Base-by-base conservation (phyloP, 805 yeast genomes). In the Yarrowia hollandica region DNA sequence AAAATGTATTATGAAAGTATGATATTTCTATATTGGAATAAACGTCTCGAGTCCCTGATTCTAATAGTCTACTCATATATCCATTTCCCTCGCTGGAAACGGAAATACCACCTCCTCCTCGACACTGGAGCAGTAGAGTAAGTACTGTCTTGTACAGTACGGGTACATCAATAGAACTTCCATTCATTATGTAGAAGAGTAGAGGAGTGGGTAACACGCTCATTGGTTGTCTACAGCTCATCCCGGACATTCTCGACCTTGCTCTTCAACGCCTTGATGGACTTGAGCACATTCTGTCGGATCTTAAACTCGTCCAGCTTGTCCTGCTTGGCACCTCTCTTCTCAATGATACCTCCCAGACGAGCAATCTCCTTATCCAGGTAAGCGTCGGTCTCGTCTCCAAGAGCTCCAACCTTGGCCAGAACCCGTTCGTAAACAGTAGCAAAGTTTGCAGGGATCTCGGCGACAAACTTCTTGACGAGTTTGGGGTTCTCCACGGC, bases 221-320 rank as follows among this genome's bases (percentile, higher is more conserved):
- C n/a, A n/a, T n/a, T 5, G n/a, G 5, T 14, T 9, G 11, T 16
- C 19, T 44, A 44, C 5, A 44, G 54, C 54, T 44, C 38, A 33
- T 48, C 55, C 15, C 39, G n/a, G 3, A 31, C n/a, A 8, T 28
- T n/a, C 28, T 60, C 65, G 73, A 76, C 39, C 37, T 34, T 41
- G 30, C 18, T 35, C 54, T 39, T 54, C 5, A 54, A 26, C 3
- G 25, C 35, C 59, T 35, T 19, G 23, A 54, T 18, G 7, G 28
- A 22, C 39, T 48, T 48, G 30, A 84, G 70, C 34, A 83, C 74
- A 65, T 85, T 85, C 56, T 76, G 64, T 66, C 85, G 76, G 66
- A 75, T 75, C 62, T 72, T 71, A 67, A 83, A 74, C 60, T 77
- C 75, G 65, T 85, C 90, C 16, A 72, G 69, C 35, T 80, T 76